Percentiles rank a stretch among this genome's conserved stretches.
Evolutionary conservation across 495 filamentous ascomycete species (phyloP).

Genomic region (Penicillium tannophilum): DNA sequence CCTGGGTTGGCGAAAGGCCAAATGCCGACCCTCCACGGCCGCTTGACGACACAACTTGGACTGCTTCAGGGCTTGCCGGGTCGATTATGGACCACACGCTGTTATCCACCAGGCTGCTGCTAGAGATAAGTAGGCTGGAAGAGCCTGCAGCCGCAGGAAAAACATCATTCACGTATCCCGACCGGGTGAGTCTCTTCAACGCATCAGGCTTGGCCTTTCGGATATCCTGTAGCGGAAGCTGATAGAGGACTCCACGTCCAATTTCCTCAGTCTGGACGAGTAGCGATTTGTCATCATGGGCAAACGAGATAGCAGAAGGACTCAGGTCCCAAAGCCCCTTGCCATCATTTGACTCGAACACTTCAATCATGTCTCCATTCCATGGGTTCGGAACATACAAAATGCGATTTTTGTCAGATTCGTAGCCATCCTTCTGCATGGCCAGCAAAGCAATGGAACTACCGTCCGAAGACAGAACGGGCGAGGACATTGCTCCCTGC

Average conservation of each 20-base stretch:
- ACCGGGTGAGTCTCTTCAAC: constrained; percentile 58
- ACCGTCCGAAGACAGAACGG: constrained; percentile 76
- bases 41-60: constrained; percentile 61
- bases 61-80: constrained; percentile 43
- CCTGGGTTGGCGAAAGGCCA: constrained; percentile 61
- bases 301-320: constrained; percentile 66
- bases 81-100: constrained; percentile 64
- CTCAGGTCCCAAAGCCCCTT: constrained; percentile 68
- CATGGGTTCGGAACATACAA: constrained; percentile 65
- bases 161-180: constrained; percentile 64
- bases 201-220: constrained; percentile 50
- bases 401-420: constrained; percentile 83
- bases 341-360: constrained; percentile 63
- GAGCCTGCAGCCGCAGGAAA: constrained; percentile 51
- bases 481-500: constrained; percentile 73
- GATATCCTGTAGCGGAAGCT: constrained; percentile 57
- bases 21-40: constrained; percentile 69
- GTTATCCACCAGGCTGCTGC: constrained; percentile 68
- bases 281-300: constrained; percentile 62
- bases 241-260: constrained; percentile 65
- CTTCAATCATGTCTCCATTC: constrained; percentile 59
- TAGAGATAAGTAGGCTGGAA: constrained; percentile 62
- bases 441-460: constrained; percentile 75
- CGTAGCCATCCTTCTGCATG: constrained; percentile 81
- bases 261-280: constrained; percentile 68